Evolutionary conservation across 2,329 filamentous ascomycete species (phyloP).

Genomic region (Cladorrhinum sp.): DNA sequence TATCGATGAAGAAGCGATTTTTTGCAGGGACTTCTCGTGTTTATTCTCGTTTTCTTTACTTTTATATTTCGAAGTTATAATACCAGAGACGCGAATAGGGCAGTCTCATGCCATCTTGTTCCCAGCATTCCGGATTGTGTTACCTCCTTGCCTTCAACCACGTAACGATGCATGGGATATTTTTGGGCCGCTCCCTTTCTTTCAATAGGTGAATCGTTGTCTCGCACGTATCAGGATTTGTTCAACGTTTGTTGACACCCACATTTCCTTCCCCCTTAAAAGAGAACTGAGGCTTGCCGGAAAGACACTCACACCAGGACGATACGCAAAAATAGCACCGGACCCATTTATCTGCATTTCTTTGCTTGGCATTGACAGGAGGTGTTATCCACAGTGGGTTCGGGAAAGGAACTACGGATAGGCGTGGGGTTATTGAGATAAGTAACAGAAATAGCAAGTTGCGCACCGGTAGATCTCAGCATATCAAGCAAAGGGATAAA

Average conservation of each 20-base stretch:
- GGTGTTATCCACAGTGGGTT: background rate
- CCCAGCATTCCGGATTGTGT: background rate
- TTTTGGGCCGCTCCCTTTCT: background rate
- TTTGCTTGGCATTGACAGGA: background rate
- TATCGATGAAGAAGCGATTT: background rate
- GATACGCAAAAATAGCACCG: background rate
- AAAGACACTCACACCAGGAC: too few relatives aligned
- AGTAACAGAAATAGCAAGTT: background rate
- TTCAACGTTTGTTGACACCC: too few relatives aligned
- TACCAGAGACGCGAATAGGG: background rate
- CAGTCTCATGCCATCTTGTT: too few relatives aligned
- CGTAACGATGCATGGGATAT: too few relatives aligned
- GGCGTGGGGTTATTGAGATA: background rate
- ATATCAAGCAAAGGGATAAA: too few relatives aligned
- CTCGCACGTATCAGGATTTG: too few relatives aligned
- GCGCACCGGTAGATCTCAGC: too few relatives aligned
- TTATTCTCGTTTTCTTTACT: background rate
- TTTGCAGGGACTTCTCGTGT: background rate
- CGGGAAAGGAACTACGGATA: background rate
- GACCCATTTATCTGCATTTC: background rate
- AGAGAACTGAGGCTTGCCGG: too few relatives aligned
- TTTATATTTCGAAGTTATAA: background rate
- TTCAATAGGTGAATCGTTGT: background rate
- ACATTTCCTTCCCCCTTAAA: too few relatives aligned
- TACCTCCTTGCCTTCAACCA: background rate